Evolutionary conservation across 2,329 filamentous ascomycete species (phyloP).

Genomic region (Aschersonia sp.): DNA sequence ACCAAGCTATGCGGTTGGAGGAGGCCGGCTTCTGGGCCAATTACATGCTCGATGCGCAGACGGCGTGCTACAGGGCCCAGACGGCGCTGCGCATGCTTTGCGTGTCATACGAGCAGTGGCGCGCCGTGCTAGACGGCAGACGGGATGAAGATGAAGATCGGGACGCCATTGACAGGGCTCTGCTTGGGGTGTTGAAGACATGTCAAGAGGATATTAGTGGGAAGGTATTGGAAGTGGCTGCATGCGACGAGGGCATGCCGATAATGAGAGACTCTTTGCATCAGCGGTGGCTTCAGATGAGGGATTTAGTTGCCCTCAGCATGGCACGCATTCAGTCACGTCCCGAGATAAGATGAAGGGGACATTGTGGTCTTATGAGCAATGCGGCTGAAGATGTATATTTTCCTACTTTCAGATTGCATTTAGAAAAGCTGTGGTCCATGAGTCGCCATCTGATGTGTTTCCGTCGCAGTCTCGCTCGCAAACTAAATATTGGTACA

Average conservation of each 20-base stretch:
- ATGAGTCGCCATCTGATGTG: no score
- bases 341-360: no score
- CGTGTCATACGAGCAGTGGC: slow-evolving; percentile 24
- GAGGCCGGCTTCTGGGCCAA: slow-evolving; percentile 32
- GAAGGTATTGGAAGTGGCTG: slow-evolving; percentile 15
- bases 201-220: slow-evolving; percentile 18
- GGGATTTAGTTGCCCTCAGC: slow-evolving; percentile 8
- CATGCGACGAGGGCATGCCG: slow-evolving; percentile 16
- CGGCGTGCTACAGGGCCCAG: slow-evolving; percentile 40
- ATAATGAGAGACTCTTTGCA: slow-evolving; percentile 7
- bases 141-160: slow-evolving; percentile 31
- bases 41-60: slow-evolving; percentile 34
- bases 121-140: slow-evolving; percentile 27
- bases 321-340: slow-evolving; percentile 4
- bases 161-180: slow-evolving; percentile 17
- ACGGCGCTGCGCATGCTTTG: slow-evolving; percentile 30
- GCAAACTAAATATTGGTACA: no score
- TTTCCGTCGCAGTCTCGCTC: no score
- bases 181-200: slow-evolving; percentile 22
- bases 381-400: no score
- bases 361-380: no score
- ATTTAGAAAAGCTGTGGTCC: no score
- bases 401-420: no score
- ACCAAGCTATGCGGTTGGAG: slow-evolving; percentile 24
- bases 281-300: slow-evolving; percentile 13